A percentile compares a stretch with the other conserved stretches of the same genome.
Conservation (phyloP, 2,329 filamentous ascomycete species). For the Cryoendolithus antarcticus region DNA sequence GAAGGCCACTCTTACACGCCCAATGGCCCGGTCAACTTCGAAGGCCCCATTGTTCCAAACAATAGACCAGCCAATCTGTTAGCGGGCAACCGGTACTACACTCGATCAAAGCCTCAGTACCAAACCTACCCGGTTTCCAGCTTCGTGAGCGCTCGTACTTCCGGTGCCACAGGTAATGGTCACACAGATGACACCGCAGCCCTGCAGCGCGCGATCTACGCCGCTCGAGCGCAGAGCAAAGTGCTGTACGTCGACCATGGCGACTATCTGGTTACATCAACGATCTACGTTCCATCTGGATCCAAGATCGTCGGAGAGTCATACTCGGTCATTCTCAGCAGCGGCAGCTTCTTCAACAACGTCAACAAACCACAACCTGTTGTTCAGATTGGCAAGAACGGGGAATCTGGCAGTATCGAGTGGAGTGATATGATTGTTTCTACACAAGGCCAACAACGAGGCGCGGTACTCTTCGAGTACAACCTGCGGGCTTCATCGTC, state of each 20-base stretch:
- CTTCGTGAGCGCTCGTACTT: conserved; percentile 34
- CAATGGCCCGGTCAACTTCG: conserved; percentile 30
- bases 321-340: conserved; percentile 44
- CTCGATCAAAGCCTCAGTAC: conserved; percentile 45
- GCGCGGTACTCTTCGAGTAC: conserved; percentile 61
- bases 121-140: conserved; percentile 23
- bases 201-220: conserved; percentile 25
- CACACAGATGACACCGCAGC: conserved; percentile 47
- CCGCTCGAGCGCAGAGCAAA: conserved; percentile 34
- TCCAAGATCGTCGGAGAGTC: conserved; percentile 50
- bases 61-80: conserved; percentile 33
- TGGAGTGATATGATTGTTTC: conserved; percentile 61
- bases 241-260: conserved; percentile 67
- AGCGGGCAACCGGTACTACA: conserved; percentile 35
- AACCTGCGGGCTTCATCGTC: conserved; percentile 42
- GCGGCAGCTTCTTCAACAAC: conserved; percentile 44
- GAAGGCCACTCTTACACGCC: conserved; percentile 34
- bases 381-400: conserved; percentile 52
- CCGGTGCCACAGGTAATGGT: conserved; percentile 39
- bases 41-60: conserved; percentile 33
- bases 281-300: conserved; percentile 51
- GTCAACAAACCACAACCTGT: conserved; percentile 50
- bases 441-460: conserved; percentile 53
- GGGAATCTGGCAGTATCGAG: conserved; percentile 54
- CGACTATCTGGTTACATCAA: conserved; percentile 54